Evolutionary conservation across 2,329 filamentous ascomycete genomes (phyloP).

Genomic region (Herpotrichia juniperi): DNA sequence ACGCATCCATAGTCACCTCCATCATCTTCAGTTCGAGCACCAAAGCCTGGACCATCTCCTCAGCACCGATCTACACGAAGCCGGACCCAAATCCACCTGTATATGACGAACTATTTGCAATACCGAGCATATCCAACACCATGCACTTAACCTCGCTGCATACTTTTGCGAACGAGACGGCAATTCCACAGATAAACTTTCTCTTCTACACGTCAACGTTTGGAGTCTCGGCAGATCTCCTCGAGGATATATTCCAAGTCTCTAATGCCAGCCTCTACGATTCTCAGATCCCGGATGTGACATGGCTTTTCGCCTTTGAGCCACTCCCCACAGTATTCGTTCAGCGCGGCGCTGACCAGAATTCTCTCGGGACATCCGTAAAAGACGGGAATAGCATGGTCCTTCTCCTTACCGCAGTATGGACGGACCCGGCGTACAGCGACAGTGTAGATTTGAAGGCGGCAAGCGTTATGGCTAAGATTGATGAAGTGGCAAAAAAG

Average conservation of each 20-base stretch:
- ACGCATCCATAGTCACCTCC: not conserved
- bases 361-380: not conserved
- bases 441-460: not conserved
- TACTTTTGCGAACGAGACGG: not conserved
- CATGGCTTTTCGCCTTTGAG: not conserved
- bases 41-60: not conserved
- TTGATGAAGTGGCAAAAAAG: too few species aligned
- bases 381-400: not conserved
- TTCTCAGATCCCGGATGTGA: not conserved
- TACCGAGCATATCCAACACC: constrained; percentile 5
- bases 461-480: not conserved
- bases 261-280: not conserved
- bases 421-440: not conserved
- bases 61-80: not conserved
- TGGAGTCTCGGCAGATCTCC: not conserved
- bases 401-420: not conserved
- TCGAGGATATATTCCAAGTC: not conserved
- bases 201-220: constrained; percentile 2
- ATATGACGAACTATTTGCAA: not conserved
- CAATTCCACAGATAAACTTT: not conserved
- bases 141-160: not conserved
- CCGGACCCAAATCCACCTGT: not conserved
- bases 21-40: not conserved
- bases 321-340: not conserved
- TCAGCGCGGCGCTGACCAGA: not conserved